Evolutionary conservation across 805 yeast species (phyloP).

Genomic region (Saccharomycopsis lassenensis): DNA sequence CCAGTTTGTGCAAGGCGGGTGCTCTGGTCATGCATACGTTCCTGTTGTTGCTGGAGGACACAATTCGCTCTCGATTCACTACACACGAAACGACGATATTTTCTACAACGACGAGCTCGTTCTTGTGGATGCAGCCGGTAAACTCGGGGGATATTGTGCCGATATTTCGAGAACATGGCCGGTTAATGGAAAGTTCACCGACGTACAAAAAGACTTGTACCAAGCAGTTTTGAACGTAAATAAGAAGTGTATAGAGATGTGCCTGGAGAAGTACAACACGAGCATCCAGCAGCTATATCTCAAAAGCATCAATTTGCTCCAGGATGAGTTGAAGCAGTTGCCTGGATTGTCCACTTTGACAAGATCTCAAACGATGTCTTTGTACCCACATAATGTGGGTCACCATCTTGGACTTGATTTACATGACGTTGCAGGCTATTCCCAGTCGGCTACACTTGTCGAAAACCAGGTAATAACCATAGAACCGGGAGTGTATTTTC

Average conservation of each 20-base stretch:
- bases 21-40: constrained; percentile 80
- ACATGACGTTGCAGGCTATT: constrained; percentile 63
- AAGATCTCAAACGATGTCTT: constrained; percentile 39
- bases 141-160: constrained; percentile 86
- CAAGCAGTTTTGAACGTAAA: constrained; percentile 82
- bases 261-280: constrained; percentile 40
- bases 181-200: constrained; percentile 57
- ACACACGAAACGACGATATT: constrained; percentile 82
- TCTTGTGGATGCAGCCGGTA: constrained; percentile 91
- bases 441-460: constrained; percentile 42
- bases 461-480: constrained; percentile 82
- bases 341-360: constrained; percentile 47
- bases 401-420: constrained; percentile 91
- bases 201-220: constrained; percentile 76
- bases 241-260: constrained; percentile 60
- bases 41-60: constrained; percentile 96
- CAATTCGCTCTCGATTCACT: constrained; percentile 86
- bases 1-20: constrained; percentile 75
- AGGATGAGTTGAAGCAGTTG: constrained; percentile 54
- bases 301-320: constrained; percentile 47
- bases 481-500: constrained; percentile 93
- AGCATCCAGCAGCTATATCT: constrained; percentile 71
- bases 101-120: constrained; percentile 72
- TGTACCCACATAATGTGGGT: constrained; percentile 92
- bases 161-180: constrained; percentile 99